Evolutionary conservation across 306 rosid species (phyloP), one percentile per base, ranked within the genome.

Genomic region (Crotalaria pallida): DNA sequence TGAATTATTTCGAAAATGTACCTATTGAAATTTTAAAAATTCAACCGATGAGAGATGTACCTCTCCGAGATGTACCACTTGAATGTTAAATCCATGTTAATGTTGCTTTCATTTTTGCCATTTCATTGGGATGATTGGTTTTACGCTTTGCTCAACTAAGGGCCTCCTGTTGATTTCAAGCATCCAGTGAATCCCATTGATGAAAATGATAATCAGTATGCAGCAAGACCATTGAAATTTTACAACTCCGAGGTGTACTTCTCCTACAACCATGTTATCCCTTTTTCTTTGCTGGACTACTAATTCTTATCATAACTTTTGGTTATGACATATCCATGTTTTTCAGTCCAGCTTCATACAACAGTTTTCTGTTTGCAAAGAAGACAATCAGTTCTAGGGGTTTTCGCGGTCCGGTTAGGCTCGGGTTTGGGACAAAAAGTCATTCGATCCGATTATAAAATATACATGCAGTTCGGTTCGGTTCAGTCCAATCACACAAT

Each of bases 71-170:
- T n/a, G n/a, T n/a, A n/a, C n/a, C n/a, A n/a, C n/a, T n/a, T n/a
- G n/a, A n/a, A n/a, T n/a, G n/a, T n/a, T n/a, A n/a, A n/a, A 27
- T 65, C 29, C 47, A 27, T 53, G 72, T 53, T 83, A 10, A 62
- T 66, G 64, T 15, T 58, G 44, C 74, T 70, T 73, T 70, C 68
- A 21, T 59, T 69, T 1, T 59, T 18, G 57, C 13, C 61, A 56
- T 83, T 74, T 79, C 96, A 95, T 97, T 75, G 99, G 99, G 65
- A 87, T 95, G 86, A 95, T 95, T 74, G 99, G 99, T 81, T 95
- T 95, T 74, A 95, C 91, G 99, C 96, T 95, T 49, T 95, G 99
- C 81, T 91, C 99, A 17, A 95, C 99, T 6, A 96, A 91, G 83
- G 99, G 3, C 96, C 96, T 34, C 0, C 76, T 9, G 97, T 95